Conservation (phyloP, 2,329 filamentous ascomycete genomes). For the Setomelanomma holmii region DNA sequence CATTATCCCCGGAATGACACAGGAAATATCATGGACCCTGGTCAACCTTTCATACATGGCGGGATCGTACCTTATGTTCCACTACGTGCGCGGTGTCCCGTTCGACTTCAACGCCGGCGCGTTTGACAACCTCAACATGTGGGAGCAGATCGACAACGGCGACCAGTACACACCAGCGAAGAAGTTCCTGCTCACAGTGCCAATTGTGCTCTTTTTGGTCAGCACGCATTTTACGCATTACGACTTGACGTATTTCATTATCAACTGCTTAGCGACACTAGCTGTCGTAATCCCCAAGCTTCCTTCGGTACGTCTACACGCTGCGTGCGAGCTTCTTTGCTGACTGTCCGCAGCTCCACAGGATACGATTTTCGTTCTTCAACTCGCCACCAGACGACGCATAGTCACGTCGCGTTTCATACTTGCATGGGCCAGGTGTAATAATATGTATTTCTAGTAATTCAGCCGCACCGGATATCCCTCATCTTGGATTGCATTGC, state of each 20-base stretch:
- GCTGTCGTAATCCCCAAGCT: conserved; percentile 96
- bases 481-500: conserved; percentile 40
- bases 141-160: conserved; percentile 99
- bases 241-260: conserved; percentile 93
- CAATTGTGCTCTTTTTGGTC: conserved; percentile 90
- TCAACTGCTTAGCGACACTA: conserved; percentile 93
- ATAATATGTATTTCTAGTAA: conserved; percentile 46
- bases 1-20: conserved; percentile 92
- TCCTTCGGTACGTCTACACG: conserved; percentile 90
- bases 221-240: conserved; percentile 99
- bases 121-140: conserved; percentile 99
- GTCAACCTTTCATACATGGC: conserved; percentile 99
- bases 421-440: conserved; percentile 35
- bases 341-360: conserved; percentile 42
- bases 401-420: conserved; percentile 21
- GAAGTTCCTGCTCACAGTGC: conserved; percentile 95
- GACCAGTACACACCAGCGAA: conserved; percentile 98
- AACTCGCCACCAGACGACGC: conserved; percentile 48
- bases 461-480: conserved; percentile 26
- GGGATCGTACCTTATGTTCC: conserved; percentile 99
- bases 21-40: conserved; percentile 98
- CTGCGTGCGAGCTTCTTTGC: background rate
- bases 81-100: conserved; percentile 95
- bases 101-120: conserved; percentile 99
- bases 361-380: conserved; percentile 50